These are phyloP conservation scores for Citrus medica DNA, from an alignment of 345 rosid genomes.

Conservation along the genomic window DNA sequence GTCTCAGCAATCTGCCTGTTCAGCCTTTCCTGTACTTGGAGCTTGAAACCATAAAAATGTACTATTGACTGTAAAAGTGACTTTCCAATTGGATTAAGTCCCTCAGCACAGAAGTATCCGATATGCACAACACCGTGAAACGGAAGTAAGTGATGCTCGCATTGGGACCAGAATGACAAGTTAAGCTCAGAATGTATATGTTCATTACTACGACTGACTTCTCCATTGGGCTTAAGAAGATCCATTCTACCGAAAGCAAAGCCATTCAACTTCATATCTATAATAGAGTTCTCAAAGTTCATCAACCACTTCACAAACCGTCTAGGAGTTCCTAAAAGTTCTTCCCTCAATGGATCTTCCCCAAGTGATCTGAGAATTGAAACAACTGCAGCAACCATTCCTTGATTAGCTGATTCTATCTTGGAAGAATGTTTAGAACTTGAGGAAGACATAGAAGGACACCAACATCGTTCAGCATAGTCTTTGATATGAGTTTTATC, in stretches of 20 bases:
- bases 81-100: slow-evolving; percentile 39
- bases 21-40: slow-evolving; percentile 97
- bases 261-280: slow-evolving; percentile 61
- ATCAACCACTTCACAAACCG: slow-evolving; percentile 76
- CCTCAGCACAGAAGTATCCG: slow-evolving; percentile 61
- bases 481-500: slow-evolving; percentile 27
- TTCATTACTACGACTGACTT: slow-evolving; percentile 24
- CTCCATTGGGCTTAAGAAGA: slow-evolving; percentile 31
- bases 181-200: slow-evolving; percentile 62
- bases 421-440: slow-evolving; percentile 33
- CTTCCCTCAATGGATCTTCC: slow-evolving; percentile 86
- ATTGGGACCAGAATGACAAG: slow-evolving; percentile 81
- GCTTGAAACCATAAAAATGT: slow-evolving; percentile 87
- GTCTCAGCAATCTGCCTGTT: slow-evolving; percentile 89
- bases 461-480: slow-evolving; percentile 45
- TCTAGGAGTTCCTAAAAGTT: slow-evolving; percentile 73
- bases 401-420: slow-evolving; percentile 36
- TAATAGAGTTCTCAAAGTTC: slow-evolving; percentile 66
- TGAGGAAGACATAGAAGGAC: slow-evolving; percentile 49
- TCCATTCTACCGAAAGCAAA: slow-evolving; percentile 28
- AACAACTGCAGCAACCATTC: slow-evolving; percentile 65
- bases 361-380: slow-evolving; percentile 74
- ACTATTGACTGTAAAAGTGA: slow-evolving; percentile 69
- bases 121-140: slow-evolving; percentile 88
- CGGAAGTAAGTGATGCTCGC: slow-evolving; percentile 98